These are phyloP conservation scores for Spongispora temasekensis DNA, from an alignment of 1,284 basidiomycete genomes.

Conservation along the genomic window DNA sequence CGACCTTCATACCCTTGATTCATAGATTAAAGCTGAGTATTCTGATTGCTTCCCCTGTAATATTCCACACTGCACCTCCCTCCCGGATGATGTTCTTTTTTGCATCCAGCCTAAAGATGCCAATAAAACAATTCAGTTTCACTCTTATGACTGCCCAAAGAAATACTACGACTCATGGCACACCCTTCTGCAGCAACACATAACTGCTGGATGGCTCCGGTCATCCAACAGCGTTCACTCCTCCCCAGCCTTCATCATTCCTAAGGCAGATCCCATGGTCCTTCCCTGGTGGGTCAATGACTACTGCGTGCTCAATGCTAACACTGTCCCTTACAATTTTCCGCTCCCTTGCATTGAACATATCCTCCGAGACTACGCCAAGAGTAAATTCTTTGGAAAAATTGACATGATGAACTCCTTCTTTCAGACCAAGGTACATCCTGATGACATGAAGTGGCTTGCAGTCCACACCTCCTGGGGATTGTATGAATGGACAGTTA, in stretches of 20 bases:
- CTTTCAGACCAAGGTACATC: slow-evolving; percentile 38
- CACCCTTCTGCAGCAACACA: slow-evolving; percentile 30
- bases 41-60: no score
- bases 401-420: slow-evolving; percentile 18
- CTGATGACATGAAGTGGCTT: slow-evolving; percentile 27
- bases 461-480: slow-evolving; percentile 23
- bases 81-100: no score
- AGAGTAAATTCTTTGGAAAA: background rate
- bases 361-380: background rate
- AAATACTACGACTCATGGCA: slow-evolving; percentile 32
- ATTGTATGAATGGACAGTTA: background rate
- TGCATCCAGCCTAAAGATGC: no score
- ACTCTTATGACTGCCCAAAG: slow-evolving; percentile 27
- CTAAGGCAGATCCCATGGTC: slow-evolving; percentile 7
- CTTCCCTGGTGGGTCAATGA: slow-evolving; percentile 22
- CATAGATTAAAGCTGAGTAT: no score
- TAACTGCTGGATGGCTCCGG: background rate
- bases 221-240: background rate
- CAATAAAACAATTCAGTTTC: no score
- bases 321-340: slow-evolving; percentile 21
- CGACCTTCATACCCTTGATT: no score
- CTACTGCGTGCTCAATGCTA: slow-evolving; percentile 19
- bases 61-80: no score
- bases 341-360: background rate
- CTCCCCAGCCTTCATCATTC: slow-evolving; percentile 13